phyloP scores from a whole-genome alignment of 768 basidiomycete genomes.

The Mycena polygramma region DNA sequence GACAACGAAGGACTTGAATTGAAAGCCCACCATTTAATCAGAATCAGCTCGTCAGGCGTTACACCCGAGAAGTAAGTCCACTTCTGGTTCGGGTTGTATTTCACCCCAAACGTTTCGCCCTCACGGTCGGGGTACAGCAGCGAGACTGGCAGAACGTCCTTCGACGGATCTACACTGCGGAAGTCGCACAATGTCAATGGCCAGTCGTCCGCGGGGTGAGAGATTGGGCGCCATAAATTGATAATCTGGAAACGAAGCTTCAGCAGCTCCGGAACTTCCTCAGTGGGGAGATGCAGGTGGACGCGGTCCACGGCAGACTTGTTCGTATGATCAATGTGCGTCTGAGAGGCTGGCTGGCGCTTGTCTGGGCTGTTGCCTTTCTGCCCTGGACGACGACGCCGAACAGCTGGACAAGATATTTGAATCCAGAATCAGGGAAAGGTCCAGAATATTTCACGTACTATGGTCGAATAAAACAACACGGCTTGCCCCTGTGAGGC shows the following conservation, averaged over 20 bases:
- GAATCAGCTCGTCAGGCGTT: constrained; percentile 22
- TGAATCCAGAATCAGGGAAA: neutral
- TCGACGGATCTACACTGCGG: constrained; percentile 55
- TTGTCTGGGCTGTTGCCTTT: constrained; percentile 50
- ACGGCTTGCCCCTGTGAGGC: constrained; percentile 68
- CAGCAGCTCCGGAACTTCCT: constrained; percentile 59
- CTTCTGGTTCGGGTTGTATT: constrained; percentile 59
- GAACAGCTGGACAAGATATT: constrained; percentile 52
- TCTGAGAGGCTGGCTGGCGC: constrained; percentile 61
- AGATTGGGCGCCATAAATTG: constrained; percentile 73
- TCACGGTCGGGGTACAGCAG: constrained; percentile 63
- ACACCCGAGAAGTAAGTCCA: constrained; percentile 59
- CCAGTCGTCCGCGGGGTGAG: constrained; percentile 60
- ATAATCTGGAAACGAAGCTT: constrained; percentile 69
- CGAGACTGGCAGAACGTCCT: constrained; percentile 59
- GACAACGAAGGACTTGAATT: neutral
- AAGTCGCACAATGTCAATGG: constrained; percentile 68
- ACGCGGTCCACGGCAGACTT: constrained; percentile 60
- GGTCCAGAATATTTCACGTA: constrained; percentile 42
- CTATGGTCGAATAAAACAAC: constrained; percentile 77
- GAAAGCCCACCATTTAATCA: constrained; percentile 60
- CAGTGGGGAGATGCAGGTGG: constrained; percentile 62
- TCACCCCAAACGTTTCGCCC: constrained; percentile 65
- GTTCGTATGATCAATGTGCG: constrained; percentile 68
- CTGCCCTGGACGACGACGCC: constrained; percentile 57